These are phyloP conservation scores for Phytophthora sojae DNA, from an alignment of 352 stramenopile genomes.

Conservation along the genomic window DNA sequence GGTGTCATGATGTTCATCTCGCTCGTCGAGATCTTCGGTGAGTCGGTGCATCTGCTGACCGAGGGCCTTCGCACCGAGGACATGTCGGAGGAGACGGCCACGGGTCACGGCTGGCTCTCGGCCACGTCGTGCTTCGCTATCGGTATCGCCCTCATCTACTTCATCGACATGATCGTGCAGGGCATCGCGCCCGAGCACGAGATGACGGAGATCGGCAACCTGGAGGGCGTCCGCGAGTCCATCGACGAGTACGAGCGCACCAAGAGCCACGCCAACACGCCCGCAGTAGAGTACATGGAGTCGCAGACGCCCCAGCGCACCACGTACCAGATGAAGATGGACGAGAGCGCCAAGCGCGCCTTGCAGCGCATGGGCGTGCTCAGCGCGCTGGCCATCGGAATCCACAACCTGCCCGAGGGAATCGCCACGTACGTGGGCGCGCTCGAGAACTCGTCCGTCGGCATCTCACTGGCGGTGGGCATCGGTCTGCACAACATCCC, in stretches of 20 bases:
- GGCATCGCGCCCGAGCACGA: conserved; percentile 21
- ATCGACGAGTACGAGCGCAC: conserved; percentile 14
- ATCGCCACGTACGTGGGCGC: conserved; percentile 13
- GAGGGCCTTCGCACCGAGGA: conserved; percentile 18
- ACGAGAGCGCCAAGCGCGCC: conserved; percentile 34
- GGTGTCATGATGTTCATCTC: too few species aligned
- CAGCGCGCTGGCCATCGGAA: conserved; percentile 92
- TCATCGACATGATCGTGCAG: conserved; percentile 16
- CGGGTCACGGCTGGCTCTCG: conserved; percentile 14
- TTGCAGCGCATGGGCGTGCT: conserved; percentile 89
- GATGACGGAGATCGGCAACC: conserved; percentile 31
- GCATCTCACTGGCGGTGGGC: conserved; percentile 4
- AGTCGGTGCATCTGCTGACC: conserved; percentile 21
- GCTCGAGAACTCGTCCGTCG: conserved; percentile 12
- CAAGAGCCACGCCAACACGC: conserved; percentile 18
- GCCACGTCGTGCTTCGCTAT: conserved; percentile 18
- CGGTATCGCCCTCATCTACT: conserved; percentile 18
- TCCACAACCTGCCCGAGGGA: conserved; percentile 96
- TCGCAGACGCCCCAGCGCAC: too few species aligned
- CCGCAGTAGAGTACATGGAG: too few species aligned
- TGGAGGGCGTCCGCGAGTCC: conserved; percentile 35
- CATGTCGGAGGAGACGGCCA: conserved; percentile 24
- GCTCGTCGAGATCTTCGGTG: conserved; percentile 26
- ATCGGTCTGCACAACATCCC: too few species aligned
- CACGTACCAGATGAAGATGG: conserved; percentile 28